Evolutionary conservation across 2,329 filamentous ascomycete genomes (phyloP).

Genomic region (Diatrype stigma): DNA sequence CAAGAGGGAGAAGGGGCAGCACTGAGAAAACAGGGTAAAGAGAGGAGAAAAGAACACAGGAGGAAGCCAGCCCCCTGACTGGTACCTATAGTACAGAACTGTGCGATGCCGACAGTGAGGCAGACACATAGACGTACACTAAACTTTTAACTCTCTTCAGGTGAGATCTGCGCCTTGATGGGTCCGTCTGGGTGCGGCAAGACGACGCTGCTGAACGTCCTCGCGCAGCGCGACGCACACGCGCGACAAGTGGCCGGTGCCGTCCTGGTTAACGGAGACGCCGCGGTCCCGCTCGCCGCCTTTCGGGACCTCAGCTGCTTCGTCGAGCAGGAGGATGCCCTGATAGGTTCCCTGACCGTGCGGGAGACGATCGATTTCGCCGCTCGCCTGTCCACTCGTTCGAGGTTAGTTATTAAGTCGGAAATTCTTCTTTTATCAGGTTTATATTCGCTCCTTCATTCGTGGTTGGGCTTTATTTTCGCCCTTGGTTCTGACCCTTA

Average conservation of each 20-base stretch:
- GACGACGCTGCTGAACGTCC: slow-evolving; percentile 76
- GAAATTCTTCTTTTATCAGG: not conserved
- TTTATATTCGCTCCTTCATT: not conserved
- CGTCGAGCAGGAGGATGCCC: slow-evolving; percentile 83
- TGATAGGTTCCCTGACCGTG: slow-evolving; percentile 77
- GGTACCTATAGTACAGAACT: too few relatives aligned
- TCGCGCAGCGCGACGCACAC: slow-evolving; percentile 61
- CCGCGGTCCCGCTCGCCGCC: slow-evolving; percentile 41
- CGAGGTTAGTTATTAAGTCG: slow-evolving; percentile 36
- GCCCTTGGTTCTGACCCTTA: too few relatives aligned
- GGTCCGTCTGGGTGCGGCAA: slow-evolving; percentile 73
- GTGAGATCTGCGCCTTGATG: slow-evolving; percentile 76
- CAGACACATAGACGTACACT: too few relatives aligned
- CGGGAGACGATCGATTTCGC: slow-evolving; percentile 76
- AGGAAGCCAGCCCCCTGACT: too few relatives aligned
- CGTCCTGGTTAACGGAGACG: slow-evolving; percentile 63
- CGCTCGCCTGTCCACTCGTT: slow-evolving; percentile 57
- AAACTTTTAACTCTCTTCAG: slow-evolving; percentile 28
- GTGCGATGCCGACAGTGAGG: too few relatives aligned
- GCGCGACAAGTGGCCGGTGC: slow-evolving; percentile 46
- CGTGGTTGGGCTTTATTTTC: too few relatives aligned
- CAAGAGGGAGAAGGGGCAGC: slow-evolving; percentile 5
- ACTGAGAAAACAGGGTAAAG: too few relatives aligned
- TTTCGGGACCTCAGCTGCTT: slow-evolving; percentile 69
- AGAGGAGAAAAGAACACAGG: too few relatives aligned